These are phyloP conservation scores for Conringia planisiliqua DNA, from an alignment of 345 rosid species.

Conservation along the genomic window DNA sequence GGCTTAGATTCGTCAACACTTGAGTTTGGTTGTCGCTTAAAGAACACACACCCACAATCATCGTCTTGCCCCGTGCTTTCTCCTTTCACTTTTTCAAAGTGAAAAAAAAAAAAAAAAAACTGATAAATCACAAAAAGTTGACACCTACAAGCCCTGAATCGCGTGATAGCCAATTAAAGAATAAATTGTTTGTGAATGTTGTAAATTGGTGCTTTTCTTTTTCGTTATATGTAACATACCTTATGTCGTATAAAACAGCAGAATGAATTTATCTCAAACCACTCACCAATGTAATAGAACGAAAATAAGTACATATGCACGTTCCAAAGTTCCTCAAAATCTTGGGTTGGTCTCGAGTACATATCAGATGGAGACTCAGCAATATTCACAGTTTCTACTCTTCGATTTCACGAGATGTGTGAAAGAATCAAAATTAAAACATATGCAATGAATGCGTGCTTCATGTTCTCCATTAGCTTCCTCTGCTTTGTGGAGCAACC, in stretches of 20 bases:
- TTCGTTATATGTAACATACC: background rate
- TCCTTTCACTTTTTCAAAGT: background rate
- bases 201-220: background rate
- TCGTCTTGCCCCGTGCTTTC: slow-evolving; percentile 14
- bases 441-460: background rate
- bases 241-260: background rate
- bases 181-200: background rate
- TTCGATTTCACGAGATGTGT: background rate
- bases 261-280: background rate
- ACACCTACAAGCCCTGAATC: background rate
- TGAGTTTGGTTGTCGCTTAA: slow-evolving; percentile 28
- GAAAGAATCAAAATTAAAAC: background rate
- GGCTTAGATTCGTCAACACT: slow-evolving; percentile 14
- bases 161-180: slow-evolving; percentile 4
- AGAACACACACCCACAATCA: slow-evolving; percentile 15
- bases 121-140: background rate
- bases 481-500: background rate
- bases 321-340: background rate
- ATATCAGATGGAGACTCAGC: background rate
- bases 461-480: background rate
- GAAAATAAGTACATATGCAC: slow-evolving; percentile 20
- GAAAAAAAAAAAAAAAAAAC: background rate
- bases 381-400: background rate
- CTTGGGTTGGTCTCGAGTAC: background rate
- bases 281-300: background rate